Base-by-base conservation (phyloP, 2,329 filamentous ascomycete species). In the Aureobasidium sp. region DNA sequence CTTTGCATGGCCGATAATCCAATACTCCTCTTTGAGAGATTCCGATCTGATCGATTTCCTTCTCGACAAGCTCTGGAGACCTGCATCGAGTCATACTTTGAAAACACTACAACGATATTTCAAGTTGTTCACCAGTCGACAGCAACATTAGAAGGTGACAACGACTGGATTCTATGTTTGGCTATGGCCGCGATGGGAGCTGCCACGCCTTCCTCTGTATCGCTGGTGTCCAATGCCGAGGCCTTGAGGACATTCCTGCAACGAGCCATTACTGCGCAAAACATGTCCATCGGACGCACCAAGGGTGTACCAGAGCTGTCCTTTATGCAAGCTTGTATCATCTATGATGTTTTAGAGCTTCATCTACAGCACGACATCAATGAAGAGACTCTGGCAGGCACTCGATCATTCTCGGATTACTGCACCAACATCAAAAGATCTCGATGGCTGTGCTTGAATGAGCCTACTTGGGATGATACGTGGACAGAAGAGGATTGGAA, bases 81-180 rank as follows among this genome's bases (percentile, higher is more conserved):
- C 9, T 57, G 53, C 33, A 35, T 57, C 27, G 40, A 46, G 5
- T 46, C 40, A n/a, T 57, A 45, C 31, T 46, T 57, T 19, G 35
- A 57, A 4, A 43, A 57, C 40, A 45, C 31, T 6, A 57, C 13
- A 15, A 33, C 53, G 8, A 45, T 27, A 6, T 57, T 57, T 19
- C 53, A 40, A 25, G 35, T 57, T 23, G 29, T 57, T 4, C 53
- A 57, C 9, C n/a, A 29, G 31, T 17, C 53, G 4, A 57, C 53
- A 37, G n/a, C 40, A 5, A 21, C 13, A 3, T 11, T 57, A 15
- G 31, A 57, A 17, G 35, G 35, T 7, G 53, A 46, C 3, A 31
- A 35, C 7, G 53, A 57, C 31, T 57, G 53, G 53, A 57, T 57
- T 5, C 40, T 57, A 25, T 57, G 53, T 35, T 35, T 57, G 19